Base-by-base conservation (phyloP, 768 basidiomycete genomes). In the Tubosaeta sp. region DNA sequence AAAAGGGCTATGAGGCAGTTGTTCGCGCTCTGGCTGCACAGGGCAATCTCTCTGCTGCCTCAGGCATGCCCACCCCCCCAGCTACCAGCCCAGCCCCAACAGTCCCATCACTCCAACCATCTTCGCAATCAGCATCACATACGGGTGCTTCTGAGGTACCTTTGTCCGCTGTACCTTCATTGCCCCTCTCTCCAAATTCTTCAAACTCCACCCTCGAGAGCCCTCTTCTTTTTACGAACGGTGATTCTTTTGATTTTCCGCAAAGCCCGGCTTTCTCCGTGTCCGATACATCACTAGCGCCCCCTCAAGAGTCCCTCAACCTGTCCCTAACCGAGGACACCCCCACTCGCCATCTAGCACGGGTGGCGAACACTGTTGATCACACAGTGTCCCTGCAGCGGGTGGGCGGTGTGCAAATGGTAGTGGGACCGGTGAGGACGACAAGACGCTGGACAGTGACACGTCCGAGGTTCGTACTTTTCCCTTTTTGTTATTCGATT, bases 321-420 rank as follows among this genome's bases (percentile, higher is more conserved):
- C 63, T 67, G 58, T 69, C 66, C 58, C 69, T 59, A 67, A 64
- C 58, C 44, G 59, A 55, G 41, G 50, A 69, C 67, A 76, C 84
- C 67, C 71, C 87, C 84, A 87, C 90, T 93, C 83, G 90, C 90
- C 90, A 93, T 85, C 86, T 87, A 86, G 90, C 90, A 93, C 90
- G 90, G 90, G 86, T 93, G 90, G 90, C 81, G 90, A 84, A 79
- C 82, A 79, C 78, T 76, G 77, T 61, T 58, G 69, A 58, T 56
- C 59, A 66, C 71, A 65, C 77, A 77, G 77, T 82, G 84, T 76
- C 90, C 90, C 87, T 84, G 90, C 90, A 93, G 90, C 90, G 90
- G 90, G 90, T 88, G 87, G 84, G 73, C 72, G 51, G 68, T 64
- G 64, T 48, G 60, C 64, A 62, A 59, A 60, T 66, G 62, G 53